Evolutionary conservation across 75 land plant genomes (phyloP).

Genomic region (Chamaecyparis obtusa): DNA sequence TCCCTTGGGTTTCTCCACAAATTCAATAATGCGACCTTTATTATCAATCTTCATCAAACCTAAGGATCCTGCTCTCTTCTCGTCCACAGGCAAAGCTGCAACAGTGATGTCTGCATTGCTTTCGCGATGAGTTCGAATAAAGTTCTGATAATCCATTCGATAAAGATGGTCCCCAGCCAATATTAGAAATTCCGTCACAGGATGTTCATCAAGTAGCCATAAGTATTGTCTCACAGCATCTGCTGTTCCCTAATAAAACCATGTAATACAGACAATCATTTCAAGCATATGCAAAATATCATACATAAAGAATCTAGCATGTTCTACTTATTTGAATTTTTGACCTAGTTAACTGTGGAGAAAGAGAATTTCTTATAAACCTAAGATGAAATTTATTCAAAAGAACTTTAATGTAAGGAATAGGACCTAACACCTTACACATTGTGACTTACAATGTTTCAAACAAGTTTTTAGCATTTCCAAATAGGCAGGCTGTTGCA

Average conservation of each 20-base stretch:
- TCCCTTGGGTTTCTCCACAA: constrained; percentile 51
- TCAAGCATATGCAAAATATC: neutral
- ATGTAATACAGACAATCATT: neutral
- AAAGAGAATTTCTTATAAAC: neutral
- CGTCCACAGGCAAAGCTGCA: constrained; percentile 62
- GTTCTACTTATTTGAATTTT: neutral
- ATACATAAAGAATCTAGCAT: neutral
- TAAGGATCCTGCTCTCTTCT: constrained; percentile 48
- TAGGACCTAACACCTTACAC: neutral
- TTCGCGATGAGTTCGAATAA: constrained; percentile 69
- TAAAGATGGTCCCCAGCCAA: constrained; percentile 89
- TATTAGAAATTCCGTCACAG: constrained; percentile 61
- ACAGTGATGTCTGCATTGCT: constrained; percentile 78
- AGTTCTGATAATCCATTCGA: constrained; percentile 75
- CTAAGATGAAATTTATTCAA: neutral
- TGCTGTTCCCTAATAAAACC: constrained; percentile 64
- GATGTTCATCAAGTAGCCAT: constrained; percentile 77
- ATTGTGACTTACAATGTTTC: neutral
- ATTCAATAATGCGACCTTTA: constrained; percentile 54
- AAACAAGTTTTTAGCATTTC: neutral
- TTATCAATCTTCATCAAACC: constrained; percentile 59
- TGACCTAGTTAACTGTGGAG: neutral
- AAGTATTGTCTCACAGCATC: constrained; percentile 88
- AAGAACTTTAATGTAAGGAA: neutral
- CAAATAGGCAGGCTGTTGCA: neutral